Evolutionary conservation across 768 basidiomycete genomes (phyloP).

Genomic region (Suillus ampliporus): DNA sequence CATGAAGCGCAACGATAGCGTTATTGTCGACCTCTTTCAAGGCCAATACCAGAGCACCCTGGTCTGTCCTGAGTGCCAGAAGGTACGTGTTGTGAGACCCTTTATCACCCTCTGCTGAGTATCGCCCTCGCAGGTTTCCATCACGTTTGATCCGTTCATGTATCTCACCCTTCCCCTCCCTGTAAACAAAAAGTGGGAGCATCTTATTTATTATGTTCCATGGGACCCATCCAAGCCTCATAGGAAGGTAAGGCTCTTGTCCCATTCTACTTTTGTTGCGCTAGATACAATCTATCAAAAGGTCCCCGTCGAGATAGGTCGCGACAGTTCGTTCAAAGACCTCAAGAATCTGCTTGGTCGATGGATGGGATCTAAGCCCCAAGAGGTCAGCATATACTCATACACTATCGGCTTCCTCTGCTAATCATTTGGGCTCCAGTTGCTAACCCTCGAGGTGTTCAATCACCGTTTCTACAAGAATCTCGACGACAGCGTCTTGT

Average conservation of each 20-base stretch:
- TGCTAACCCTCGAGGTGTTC: constrained; percentile 86
- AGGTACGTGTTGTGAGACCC: constrained; percentile 53
- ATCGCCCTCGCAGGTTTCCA: constrained; percentile 73
- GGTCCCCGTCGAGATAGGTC: constrained; percentile 76
- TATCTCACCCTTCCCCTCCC: constrained; percentile 97
- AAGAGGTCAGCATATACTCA: constrained; percentile 58
- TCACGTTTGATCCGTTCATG: constrained; percentile 99
- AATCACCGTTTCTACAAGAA: constrained; percentile 83
- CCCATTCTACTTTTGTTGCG: not conserved
- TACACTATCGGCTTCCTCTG: constrained; percentile 9
- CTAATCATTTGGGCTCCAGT: constrained; percentile 48
- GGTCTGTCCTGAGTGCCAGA: constrained; percentile 93
- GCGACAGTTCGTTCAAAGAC: constrained; percentile 82
- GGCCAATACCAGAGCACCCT: constrained; percentile 96
- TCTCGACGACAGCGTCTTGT: constrained; percentile 72
- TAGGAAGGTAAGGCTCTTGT: constrained; percentile 52
- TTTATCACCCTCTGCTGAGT: not conserved
- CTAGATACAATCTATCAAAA: constrained; percentile 32
- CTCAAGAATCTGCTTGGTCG: constrained; percentile 77
- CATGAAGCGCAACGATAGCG: constrained; percentile 94
- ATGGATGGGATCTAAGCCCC: constrained; percentile 75
- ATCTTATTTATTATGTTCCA: constrained; percentile 78
- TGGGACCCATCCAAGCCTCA: constrained; percentile 73
- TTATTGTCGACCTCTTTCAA: constrained; percentile 98
- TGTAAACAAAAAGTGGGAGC: constrained; percentile 85